Percentiles rank a stretch among this genome's conserved stretches.
Conservation (phyloP, 495 filamentous ascomycete genomes). For the Penicillium samsonianum region DNA sequence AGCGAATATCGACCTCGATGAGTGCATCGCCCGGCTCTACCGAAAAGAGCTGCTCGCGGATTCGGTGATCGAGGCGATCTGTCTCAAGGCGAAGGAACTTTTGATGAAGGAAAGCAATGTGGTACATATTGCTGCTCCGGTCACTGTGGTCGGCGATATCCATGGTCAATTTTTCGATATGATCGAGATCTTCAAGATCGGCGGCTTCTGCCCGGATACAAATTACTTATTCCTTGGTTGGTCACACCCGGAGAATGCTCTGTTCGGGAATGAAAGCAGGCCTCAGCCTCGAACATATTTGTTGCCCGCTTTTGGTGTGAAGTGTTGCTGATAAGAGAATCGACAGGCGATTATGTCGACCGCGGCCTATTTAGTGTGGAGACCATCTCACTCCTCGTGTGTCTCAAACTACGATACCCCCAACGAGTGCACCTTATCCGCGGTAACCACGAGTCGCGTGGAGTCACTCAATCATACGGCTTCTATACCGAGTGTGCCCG, state of each 20-base stretch:
- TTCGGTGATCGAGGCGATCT: slow-evolving; percentile 98
- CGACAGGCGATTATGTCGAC: slow-evolving; percentile 90
- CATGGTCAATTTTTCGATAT: slow-evolving; percentile 98
- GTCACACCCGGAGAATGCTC: slow-evolving; percentile 19
- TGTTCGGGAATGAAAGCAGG: background rate
- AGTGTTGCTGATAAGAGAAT: slow-evolving; percentile 3
- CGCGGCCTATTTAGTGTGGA: slow-evolving; percentile 96
- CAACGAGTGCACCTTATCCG: slow-evolving; percentile 89
- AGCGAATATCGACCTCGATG: slow-evolving; percentile 97
- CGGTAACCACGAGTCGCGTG: slow-evolving; percentile 95
- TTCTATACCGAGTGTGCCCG: slow-evolving; percentile 98
- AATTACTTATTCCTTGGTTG: slow-evolving; percentile 96
- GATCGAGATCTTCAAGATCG: slow-evolving; percentile 98
- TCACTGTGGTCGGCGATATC: slow-evolving; percentile 98
- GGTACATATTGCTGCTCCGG: slow-evolving; percentile 91
- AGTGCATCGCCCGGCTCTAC: slow-evolving; percentile 94
- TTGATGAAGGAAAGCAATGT: slow-evolving; percentile 99
- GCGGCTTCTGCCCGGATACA: slow-evolving; percentile 92
- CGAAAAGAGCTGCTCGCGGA: slow-evolving; percentile 95
- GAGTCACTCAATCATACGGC: slow-evolving; percentile 97
- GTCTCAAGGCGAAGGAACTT: slow-evolving; percentile 96
- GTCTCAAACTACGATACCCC: slow-evolving; percentile 91
- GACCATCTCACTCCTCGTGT: slow-evolving; percentile 93
- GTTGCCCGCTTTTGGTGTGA: background rate
- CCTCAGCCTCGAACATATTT: background rate